phyloP scores from a whole-genome alignment of 805 yeast genomes.

The Saccharomycopsis selenospora region DNA sequence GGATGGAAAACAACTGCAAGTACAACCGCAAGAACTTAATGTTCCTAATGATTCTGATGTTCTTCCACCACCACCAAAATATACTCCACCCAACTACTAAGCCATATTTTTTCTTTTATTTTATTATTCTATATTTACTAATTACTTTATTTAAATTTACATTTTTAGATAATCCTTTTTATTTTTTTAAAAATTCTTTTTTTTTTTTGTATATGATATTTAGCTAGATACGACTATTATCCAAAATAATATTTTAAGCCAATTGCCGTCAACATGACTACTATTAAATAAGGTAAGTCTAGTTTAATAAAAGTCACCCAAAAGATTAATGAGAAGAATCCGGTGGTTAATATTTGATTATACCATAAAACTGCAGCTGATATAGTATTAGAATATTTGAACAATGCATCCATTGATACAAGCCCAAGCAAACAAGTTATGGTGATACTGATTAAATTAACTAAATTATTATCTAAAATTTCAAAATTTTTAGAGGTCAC shows the following conservation, averaged over 20 bases:
- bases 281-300: neutral
- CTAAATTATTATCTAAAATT: slow-evolving; percentile 35
- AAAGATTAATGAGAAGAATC: neutral
- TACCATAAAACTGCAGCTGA: neutral
- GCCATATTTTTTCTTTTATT: too few relatives aligned
- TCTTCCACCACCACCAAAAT: too few relatives aligned
- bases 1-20: too few relatives aligned
- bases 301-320: neutral
- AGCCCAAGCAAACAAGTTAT: slow-evolving; percentile 18
- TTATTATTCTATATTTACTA: too few relatives aligned
- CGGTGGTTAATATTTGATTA: neutral
- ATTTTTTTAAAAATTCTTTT: too few relatives aligned
- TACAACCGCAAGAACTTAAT: too few relatives aligned
- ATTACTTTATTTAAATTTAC: too few relatives aligned
- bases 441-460: slow-evolving; percentile 32
- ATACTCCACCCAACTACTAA: too few relatives aligned
- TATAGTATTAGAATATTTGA: neutral
- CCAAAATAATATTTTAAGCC: neutral
- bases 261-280: neutral
- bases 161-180: too few relatives aligned
- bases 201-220: too few relatives aligned
- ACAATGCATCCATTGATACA: neutral
- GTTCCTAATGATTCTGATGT: too few relatives aligned
- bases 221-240: neutral
- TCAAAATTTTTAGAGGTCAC: slow-evolving; percentile 30